phyloP scores from a whole-genome alignment of 2,329 filamentous ascomycete species.

The Paraphoma chrysanthemicola region DNA sequence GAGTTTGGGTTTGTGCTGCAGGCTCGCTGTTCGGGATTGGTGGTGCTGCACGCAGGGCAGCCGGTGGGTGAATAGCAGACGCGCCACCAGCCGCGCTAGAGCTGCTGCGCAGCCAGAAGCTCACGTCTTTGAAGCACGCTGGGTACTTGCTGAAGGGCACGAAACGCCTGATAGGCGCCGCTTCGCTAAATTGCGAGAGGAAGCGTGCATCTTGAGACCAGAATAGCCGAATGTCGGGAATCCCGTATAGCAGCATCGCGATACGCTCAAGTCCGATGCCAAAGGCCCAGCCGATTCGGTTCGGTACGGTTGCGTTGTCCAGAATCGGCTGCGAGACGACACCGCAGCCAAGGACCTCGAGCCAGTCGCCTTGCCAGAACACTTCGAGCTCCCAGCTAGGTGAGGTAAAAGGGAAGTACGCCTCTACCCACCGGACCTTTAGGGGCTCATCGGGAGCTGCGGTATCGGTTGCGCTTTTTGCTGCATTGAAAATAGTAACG shows the following conservation, averaged over 20 bases:
- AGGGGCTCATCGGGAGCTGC: slow-evolving; percentile 68
- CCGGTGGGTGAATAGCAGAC: slow-evolving; percentile 20
- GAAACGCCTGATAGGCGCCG: slow-evolving; percentile 67
- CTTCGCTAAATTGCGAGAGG: slow-evolving; percentile 74
- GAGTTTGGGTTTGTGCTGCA: slow-evolving; percentile 16
- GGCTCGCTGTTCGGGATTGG: slow-evolving; percentile 5
- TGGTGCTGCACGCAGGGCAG: slow-evolving; percentile 6
- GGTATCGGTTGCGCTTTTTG: slow-evolving; percentile 64
- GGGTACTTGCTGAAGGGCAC: slow-evolving; percentile 91
- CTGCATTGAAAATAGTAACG: slow-evolving; percentile 83
- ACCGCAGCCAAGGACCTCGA: slow-evolving; percentile 93
- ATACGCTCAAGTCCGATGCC: slow-evolving; percentile 93
- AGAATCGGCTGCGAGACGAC: slow-evolving; percentile 85
- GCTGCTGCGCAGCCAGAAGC: slow-evolving; percentile 77
- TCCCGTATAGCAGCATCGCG: slow-evolving; percentile 95
- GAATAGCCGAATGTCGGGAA: slow-evolving; percentile 95
- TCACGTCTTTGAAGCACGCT: slow-evolving; percentile 87
- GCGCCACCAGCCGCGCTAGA: slow-evolving; percentile 35
- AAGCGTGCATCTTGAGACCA: slow-evolving; percentile 90
- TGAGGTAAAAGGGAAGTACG: slow-evolving; percentile 96
- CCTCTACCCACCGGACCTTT: slow-evolving; percentile 91
- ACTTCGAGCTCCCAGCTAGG: slow-evolving; percentile 97
- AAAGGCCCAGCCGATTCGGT: slow-evolving; percentile 91
- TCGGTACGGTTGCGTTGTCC: slow-evolving; percentile 75
- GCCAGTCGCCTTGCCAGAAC: slow-evolving; percentile 92